These are phyloP conservation scores for Trichothecium sympodiale DNA, from an alignment of 2,329 filamentous ascomycete species.

Conservation along the genomic window DNA sequence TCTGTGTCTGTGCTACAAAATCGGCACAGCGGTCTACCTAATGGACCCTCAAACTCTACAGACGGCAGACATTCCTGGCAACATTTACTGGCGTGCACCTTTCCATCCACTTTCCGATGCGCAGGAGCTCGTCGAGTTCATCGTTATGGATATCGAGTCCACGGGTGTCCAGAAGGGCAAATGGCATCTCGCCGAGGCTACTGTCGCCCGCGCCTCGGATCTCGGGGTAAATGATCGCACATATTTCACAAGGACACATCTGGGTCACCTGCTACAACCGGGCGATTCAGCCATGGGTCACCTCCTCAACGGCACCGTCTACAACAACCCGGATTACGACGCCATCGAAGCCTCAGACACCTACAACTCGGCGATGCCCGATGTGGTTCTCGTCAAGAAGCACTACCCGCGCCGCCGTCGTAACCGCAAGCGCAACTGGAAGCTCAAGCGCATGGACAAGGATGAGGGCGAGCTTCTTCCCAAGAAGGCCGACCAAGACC, in stretches of 20 bases:
- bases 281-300: slow-evolving; percentile 96
- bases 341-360: slow-evolving; percentile 67
- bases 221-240: slow-evolving; percentile 76
- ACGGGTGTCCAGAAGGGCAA: slow-evolving; percentile 66
- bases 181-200: slow-evolving; percentile 76
- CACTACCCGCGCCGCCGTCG: slow-evolving; percentile 82
- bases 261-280: slow-evolving; percentile 73
- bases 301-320: slow-evolving; percentile 77
- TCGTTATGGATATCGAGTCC: slow-evolving; percentile 88
- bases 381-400: slow-evolving; percentile 95
- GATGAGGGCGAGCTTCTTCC: slow-evolving; percentile 82
- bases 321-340: slow-evolving; percentile 81
- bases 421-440: slow-evolving; percentile 75
- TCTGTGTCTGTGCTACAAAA: slow-evolving; percentile 71
- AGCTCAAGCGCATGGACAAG: slow-evolving; percentile 82
- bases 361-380: slow-evolving; percentile 71
- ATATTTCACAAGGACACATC: slow-evolving; percentile 83
- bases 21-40: slow-evolving; percentile 83
- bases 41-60: slow-evolving; percentile 87
- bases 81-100: slow-evolving; percentile 83
- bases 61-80: slow-evolving; percentile 71
- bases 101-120: slow-evolving; percentile 78
- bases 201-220: slow-evolving; percentile 77
- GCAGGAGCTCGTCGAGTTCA: slow-evolving; percentile 78
- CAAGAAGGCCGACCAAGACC: slow-evolving; percentile 77